Conservation (phyloP, 2,329 filamentous ascomycete genomes). For the Lachnum nothofagi region DNA sequence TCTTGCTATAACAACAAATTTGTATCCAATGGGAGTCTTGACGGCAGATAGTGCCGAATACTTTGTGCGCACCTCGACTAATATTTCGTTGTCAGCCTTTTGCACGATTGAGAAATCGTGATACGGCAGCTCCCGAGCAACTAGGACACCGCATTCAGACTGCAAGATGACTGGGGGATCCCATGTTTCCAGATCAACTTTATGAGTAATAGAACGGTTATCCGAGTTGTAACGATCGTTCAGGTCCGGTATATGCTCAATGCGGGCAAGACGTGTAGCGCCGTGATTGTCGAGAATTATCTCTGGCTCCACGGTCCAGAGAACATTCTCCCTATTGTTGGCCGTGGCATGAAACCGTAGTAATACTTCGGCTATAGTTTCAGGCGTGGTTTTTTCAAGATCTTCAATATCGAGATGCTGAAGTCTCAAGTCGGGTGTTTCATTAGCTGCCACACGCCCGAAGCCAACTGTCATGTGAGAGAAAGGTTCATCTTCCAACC, state of each 20-base stretch:
- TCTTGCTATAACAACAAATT: constrained; percentile 5
- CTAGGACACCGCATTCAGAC: no score
- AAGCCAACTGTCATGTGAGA: constrained; percentile 14
- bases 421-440: constrained; percentile 3
- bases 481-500: constrained; percentile 5
- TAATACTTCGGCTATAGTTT: constrained; percentile 6
- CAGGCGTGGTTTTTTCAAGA: not conserved
- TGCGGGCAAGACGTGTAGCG: constrained; percentile 6
- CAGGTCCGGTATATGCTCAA: not conserved
- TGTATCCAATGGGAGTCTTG: not conserved
- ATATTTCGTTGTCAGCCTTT: not conserved
- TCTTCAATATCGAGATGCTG: constrained; percentile 11
- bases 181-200: not conserved
- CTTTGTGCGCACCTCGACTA: not conserved
- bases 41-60: not conserved
- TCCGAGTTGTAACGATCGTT: constrained; percentile 14
- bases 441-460: constrained; percentile 1
- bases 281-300: constrained; percentile 5
- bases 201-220: not conserved
- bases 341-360: not conserved
- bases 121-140: not conserved
- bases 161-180: not conserved
- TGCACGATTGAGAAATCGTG: not conserved
- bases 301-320: constrained; percentile 11
- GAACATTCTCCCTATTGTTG: not conserved